Evolutionary conservation across 179 eudicot genomes (phyloP).

Genomic region (Heliamphora pulchella): DNA sequence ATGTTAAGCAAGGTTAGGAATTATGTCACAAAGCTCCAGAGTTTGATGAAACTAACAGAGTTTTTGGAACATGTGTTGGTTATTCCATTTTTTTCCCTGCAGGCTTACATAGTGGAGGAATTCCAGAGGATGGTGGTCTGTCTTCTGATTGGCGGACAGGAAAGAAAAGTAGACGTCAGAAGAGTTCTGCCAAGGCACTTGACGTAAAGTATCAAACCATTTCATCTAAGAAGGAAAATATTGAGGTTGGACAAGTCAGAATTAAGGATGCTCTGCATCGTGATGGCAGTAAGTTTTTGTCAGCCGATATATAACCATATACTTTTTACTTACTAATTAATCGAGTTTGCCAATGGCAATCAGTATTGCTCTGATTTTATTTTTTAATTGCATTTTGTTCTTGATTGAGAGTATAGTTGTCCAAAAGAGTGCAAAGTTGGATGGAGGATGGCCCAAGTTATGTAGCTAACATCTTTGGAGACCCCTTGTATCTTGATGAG

Average conservation of each 20-base stretch:
- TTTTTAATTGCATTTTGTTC: neutral
- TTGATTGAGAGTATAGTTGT: neutral
- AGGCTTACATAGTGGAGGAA: constrained; percentile 41
- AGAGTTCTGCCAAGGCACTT: constrained; percentile 39
- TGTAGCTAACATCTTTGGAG: no score
- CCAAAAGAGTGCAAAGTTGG: neutral
- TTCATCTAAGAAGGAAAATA: constrained; percentile 42
- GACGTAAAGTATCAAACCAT: constrained; percentile 38
- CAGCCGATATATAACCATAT: no score
- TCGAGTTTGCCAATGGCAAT: neutral
- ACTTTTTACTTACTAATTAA: neutral
- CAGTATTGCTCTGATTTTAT: neutral
- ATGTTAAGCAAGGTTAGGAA: constrained; percentile 28
- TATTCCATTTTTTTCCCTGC: constrained; percentile 16
- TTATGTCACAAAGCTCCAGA: neutral
- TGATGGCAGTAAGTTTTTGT: constrained; percentile 34
- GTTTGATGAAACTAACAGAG: neutral
- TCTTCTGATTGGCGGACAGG: constrained; percentile 41
- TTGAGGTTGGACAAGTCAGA: constrained; percentile 26
- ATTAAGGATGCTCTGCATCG: constrained; percentile 26
- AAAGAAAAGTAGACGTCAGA: constrained; percentile 58
- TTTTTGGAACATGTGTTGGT: neutral
- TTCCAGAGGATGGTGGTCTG: constrained; percentile 33
- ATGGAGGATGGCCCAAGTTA: no score
- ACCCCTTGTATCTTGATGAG: no score